Percentiles rank a stretch among this genome's conserved stretches.
Evolutionary conservation across 192 early-diverging fungal species (phyloP).

Genomic region (Coemansia sp.): DNA sequence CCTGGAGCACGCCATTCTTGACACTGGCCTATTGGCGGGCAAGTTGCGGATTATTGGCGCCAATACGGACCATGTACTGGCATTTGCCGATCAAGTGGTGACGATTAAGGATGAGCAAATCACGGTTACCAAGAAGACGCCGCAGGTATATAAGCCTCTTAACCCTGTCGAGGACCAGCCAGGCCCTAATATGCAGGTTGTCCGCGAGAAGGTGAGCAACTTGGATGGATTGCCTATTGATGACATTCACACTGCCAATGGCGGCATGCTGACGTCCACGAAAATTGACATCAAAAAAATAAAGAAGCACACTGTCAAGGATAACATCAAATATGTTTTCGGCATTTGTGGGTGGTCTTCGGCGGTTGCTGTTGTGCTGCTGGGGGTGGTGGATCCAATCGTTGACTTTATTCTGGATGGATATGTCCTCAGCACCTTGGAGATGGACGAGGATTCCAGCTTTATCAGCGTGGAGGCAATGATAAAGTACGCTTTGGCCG

Average conservation of each 20-base stretch:
- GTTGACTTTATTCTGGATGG: background rate
- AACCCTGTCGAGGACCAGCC: background rate
- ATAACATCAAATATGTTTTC: background rate
- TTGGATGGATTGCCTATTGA: no score
- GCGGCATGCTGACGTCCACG: background rate
- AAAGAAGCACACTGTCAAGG: background rate
- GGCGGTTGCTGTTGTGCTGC: background rate
- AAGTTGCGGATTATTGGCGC: constrained; percentile 74
- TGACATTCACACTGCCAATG: no score
- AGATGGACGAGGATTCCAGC: background rate
- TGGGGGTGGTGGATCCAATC: background rate
- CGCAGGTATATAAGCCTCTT: background rate
- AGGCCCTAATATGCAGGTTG: no score
- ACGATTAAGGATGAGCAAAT: constrained; percentile 58
- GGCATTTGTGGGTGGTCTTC: background rate
- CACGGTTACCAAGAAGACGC: background rate
- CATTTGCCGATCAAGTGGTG: constrained; percentile 65
- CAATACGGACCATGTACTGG: constrained; percentile 69
- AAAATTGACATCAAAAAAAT: background rate
- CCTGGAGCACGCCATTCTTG: constrained; percentile 21
- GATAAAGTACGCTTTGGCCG: background rate
- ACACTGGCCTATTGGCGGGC: constrained; percentile 3
- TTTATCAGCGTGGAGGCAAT: background rate
- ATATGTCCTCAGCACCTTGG: background rate
- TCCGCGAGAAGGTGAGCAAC: no score